phyloP scores from a whole-genome alignment of 805 yeast species.

The Candida awuae region DNA sequence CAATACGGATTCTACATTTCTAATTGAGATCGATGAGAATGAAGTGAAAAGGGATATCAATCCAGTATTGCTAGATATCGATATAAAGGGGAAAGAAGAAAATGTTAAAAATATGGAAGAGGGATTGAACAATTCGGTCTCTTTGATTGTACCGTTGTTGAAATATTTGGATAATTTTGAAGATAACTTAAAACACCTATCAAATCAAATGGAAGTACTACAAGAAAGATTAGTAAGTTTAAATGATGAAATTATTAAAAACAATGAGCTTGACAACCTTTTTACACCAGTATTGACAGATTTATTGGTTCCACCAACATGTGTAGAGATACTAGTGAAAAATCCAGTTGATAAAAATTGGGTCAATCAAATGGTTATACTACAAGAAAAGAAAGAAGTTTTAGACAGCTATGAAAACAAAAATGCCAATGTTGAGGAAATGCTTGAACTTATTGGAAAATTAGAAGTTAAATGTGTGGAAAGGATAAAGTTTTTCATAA shows the following conservation, averaged over 20 bases:
- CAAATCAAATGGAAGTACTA: conserved; percentile 54
- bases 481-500: conserved; percentile 62
- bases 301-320: conserved; percentile 64
- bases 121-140: conserved; percentile 10
- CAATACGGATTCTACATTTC: conserved; percentile 6
- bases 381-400: conserved; percentile 52
- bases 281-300: conserved; percentile 74
- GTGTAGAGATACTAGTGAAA: conserved; percentile 47
- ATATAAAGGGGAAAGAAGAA: conserved; percentile 9
- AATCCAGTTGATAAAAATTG: conserved; percentile 54
- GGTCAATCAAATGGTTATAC: conserved; percentile 56
- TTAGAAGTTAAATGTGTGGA: conserved; percentile 61
- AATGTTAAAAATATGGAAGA: conserved; percentile 5
- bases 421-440: conserved; percentile 17
- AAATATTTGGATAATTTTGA: conserved; percentile 50
- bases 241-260: conserved; percentile 38
- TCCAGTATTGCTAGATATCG: conserved; percentile 12
- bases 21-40: conserved; percentile 6
- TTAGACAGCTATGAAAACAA: conserved; percentile 33
- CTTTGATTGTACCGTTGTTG: conserved; percentile 42
- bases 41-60: conserved; percentile 2
- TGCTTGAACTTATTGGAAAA: conserved; percentile 35
- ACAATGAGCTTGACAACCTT: conserved; percentile 40
- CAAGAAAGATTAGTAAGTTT: conserved; percentile 46
- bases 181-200: conserved; percentile 43